phyloP scores from a whole-genome alignment of 2,329 filamentous ascomycete species.

The Trichophyton schoenleinii region DNA sequence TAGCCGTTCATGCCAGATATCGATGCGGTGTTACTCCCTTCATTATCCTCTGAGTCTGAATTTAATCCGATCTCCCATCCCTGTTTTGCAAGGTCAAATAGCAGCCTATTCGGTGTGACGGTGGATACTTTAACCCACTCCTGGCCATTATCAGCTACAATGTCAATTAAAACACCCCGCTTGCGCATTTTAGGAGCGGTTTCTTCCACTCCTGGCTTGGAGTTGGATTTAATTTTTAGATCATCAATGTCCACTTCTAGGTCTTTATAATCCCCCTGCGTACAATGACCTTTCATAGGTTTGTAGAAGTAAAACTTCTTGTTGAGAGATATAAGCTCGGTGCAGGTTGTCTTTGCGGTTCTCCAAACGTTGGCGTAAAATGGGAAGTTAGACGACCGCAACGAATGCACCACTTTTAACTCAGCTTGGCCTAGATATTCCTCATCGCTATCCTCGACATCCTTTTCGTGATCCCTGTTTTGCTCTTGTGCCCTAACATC shows the following conservation, averaged over 20 bases:
- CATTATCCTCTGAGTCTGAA: conserved; percentile 33
- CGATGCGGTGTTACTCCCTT: conserved; percentile 14
- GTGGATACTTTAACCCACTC: conserved; percentile 60
- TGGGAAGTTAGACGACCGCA: conserved; percentile 53
- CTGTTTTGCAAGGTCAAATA: conserved; percentile 57
- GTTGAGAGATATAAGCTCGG: conserved; percentile 44
- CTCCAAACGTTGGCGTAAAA: conserved; percentile 54
- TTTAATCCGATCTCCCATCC: conserved; percentile 47
- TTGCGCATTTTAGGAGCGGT: conserved; percentile 24
- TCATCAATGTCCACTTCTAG: conserved; percentile 7
- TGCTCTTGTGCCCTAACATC: conserved; percentile 5
- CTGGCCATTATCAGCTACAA: conserved; percentile 49
- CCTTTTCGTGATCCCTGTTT: conserved; percentile 12
- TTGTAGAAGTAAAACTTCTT: conserved; percentile 41
- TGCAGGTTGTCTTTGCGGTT: conserved; percentile 44
- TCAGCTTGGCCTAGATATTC: conserved; percentile 15
- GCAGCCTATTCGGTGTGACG: conserved; percentile 48
- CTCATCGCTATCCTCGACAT: conserved; percentile 15
- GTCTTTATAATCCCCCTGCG: conserved; percentile 5
- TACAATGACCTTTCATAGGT: conserved; percentile 2
- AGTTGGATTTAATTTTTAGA: conserved; percentile 17
- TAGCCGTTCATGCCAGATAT: conserved; percentile 21
- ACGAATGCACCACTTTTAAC: conserved; percentile 38
- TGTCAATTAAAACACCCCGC: conserved; percentile 48
- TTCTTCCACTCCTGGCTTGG: conserved; percentile 19